phyloP scores from a whole-genome alignment of 192 early-diverging fungal species.

The Paraglomus brasilianum region DNA sequence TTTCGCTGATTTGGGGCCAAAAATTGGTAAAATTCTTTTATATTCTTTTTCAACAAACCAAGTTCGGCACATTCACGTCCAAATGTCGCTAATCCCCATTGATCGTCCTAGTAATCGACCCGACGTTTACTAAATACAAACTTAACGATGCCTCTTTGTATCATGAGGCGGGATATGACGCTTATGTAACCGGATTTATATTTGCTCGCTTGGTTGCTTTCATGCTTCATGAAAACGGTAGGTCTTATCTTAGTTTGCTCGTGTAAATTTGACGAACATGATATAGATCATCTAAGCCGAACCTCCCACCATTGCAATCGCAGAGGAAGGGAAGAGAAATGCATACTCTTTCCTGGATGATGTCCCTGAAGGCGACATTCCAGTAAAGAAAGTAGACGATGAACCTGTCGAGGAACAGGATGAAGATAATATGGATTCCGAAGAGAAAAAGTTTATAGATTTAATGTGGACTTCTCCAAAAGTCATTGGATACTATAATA shows the following conservation, averaged over 20 bases:
- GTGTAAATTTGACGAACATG: conserved; percentile 4
- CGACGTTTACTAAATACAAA: conserved; percentile 48
- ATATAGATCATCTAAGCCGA: neutral
- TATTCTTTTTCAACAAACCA: no score
- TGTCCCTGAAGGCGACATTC: neutral
- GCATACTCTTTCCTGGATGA: neutral
- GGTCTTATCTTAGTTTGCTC: neutral
- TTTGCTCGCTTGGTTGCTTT: conserved; percentile 68
- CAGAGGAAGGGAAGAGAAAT: neutral
- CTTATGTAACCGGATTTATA: conserved; percentile 81
- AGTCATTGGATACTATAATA: conserved; percentile 49
- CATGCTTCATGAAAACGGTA: conserved; percentile 44
- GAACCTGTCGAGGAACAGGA: conserved; percentile 17
- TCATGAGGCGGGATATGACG: conserved; percentile 95
- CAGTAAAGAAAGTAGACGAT: neutral
- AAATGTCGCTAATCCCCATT: neutral
- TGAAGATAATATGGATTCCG: neutral
- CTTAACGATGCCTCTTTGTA: conserved; percentile 43
- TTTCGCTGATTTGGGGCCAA: conserved; percentile 45
- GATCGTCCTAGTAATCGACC: conserved; percentile 43
- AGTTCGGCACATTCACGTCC: neutral
- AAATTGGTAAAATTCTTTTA: conserved; percentile 47
- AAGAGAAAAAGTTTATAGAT: conserved; percentile 5
- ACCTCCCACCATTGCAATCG: no score
- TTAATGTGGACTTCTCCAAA: conserved; percentile 18